Conservation (phyloP, 257 asterid genomes). For the Anisodus tanguticus region DNA sequence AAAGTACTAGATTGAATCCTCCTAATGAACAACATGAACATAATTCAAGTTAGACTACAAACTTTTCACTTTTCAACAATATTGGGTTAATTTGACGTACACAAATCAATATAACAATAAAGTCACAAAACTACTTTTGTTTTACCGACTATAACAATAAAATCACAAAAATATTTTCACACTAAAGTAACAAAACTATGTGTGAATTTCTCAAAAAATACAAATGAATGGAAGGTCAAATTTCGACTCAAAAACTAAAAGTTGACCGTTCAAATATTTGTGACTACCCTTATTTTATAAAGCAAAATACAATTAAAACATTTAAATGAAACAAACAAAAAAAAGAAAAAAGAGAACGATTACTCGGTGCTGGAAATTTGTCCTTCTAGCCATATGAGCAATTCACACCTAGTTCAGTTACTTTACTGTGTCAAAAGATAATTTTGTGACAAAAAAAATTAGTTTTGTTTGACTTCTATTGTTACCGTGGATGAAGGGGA, state of each 20-base stretch:
- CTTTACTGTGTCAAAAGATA: not conserved
- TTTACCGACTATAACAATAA: not conserved
- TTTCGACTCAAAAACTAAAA: not conserved
- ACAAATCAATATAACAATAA: not conserved
- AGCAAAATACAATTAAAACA: not conserved
- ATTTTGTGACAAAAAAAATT: not conserved
- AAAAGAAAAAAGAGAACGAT: not conserved
- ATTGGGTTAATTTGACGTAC: not conserved
- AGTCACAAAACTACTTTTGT: not conserved
- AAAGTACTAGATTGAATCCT: conserved; percentile 77
- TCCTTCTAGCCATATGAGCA: not conserved
- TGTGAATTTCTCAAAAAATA: not conserved
- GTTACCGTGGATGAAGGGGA: not conserved
- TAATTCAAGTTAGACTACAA: not conserved
- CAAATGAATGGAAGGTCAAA: not conserved
- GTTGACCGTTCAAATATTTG: not conserved
- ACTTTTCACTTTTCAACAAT: not conserved
- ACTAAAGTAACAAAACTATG: not conserved
- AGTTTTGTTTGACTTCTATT: not conserved
- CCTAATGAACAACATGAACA: conserved; percentile 47
- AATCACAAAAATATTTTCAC: not conserved
- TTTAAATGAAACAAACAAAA: not conserved
- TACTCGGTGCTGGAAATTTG: not conserved
- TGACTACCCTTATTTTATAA: not conserved
- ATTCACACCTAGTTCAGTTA: not conserved